Conservation (phyloP, 2,329 filamentous ascomycete genomes). For the Aspergillaceae sp. region DNA sequence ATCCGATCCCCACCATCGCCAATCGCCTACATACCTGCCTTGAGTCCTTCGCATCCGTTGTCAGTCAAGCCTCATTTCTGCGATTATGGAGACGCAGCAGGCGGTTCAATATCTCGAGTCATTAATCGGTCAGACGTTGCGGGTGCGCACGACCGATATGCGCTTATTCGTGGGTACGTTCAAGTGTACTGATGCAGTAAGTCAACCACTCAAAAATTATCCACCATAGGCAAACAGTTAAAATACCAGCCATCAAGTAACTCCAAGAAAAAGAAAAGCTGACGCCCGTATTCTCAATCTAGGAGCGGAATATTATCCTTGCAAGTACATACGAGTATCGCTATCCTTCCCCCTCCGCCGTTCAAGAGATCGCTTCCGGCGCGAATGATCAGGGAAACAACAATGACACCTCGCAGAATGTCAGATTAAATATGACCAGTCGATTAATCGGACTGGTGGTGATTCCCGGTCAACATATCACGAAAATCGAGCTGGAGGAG, state of each 20-base stretch:
- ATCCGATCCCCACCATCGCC: not conserved
- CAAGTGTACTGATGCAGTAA: conserved; percentile 86
- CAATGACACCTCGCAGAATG: conserved; percentile 13
- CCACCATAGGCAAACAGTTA: too few species aligned
- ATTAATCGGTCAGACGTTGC: conserved; percentile 69
- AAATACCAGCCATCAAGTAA: too few species aligned
- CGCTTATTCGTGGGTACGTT: conserved; percentile 85
- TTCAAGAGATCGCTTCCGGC: conserved; percentile 34
- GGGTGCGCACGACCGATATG: conserved; percentile 70
- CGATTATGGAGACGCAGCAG: conserved; percentile 1
- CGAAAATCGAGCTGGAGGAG: conserved; percentile 80
- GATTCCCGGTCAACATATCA: conserved; percentile 76
- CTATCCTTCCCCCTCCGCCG: conserved; percentile 51
- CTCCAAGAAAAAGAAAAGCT: not conserved
- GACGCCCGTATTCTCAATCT: conserved; percentile 1
- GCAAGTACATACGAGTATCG: conserved; percentile 84
- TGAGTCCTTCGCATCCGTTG: not conserved
- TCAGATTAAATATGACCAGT: conserved; percentile 66
- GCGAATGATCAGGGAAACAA: conserved; percentile 15
- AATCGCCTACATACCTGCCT: not conserved
- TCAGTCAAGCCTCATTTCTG: not conserved
- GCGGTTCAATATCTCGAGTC: conserved; percentile 40
- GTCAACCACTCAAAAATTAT: not conserved
- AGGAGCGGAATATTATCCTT: conserved; percentile 87
- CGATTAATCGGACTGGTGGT: conserved; percentile 85